Evolutionary conservation across 805 yeast species (phyloP).

Genomic region (Lipomyces chichibuensis): DNA sequence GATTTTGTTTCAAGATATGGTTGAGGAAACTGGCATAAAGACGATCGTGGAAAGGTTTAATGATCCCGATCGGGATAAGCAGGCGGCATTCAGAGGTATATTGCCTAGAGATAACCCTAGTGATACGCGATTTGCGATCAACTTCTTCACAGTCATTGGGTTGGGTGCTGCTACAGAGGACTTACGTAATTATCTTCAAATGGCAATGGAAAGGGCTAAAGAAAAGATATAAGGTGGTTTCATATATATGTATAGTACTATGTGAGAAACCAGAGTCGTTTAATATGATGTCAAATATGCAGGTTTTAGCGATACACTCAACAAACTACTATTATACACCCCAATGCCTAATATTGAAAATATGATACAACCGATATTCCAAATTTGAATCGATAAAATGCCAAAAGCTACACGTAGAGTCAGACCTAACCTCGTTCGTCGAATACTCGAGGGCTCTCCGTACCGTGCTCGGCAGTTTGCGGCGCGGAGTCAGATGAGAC

Average conservation of each 20-base stretch:
- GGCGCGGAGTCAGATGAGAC: constrained; percentile 34
- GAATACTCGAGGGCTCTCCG: neutral
- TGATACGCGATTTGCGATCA: constrained; percentile 69
- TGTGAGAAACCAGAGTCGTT: neutral
- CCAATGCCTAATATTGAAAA: neutral
- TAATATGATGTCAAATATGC: neutral
- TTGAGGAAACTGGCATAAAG: constrained; percentile 70
- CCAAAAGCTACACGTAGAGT: neutral
- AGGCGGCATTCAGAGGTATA: constrained; percentile 52
- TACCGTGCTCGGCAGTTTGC: neutral
- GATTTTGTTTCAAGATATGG: constrained; percentile 76
- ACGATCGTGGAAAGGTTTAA: constrained; percentile 54
- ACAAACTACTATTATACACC: neutral
- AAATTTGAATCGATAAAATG: neutral
- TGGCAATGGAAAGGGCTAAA: neutral
- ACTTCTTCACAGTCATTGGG: constrained; percentile 91
- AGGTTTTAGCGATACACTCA: neutral
- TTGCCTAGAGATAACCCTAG: constrained; percentile 57
- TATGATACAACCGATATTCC: neutral
- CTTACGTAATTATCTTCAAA: constrained; percentile 62
- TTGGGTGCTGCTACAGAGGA: constrained; percentile 79
- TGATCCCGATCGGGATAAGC: constrained; percentile 57
- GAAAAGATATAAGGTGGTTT: neutral
- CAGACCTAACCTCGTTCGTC: neutral
- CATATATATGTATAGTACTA: neutral